Conservation (phyloP, 306 rosid genomes). For the Castanopsis chinensis region DNA sequence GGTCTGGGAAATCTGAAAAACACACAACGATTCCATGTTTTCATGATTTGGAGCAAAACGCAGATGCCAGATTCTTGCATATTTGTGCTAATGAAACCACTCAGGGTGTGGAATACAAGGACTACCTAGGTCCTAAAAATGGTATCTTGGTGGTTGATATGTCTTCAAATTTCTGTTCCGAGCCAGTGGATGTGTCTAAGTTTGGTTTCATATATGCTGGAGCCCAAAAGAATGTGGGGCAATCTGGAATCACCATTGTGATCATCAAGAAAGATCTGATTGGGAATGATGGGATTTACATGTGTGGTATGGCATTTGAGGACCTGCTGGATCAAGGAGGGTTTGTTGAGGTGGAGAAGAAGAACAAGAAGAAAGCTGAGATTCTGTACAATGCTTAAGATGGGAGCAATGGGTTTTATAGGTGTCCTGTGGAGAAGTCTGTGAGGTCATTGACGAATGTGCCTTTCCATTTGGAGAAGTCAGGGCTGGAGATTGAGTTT, state of each 20-base stretch:
- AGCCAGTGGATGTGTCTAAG: constrained; percentile 78
- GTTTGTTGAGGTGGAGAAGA: constrained; percentile 80
- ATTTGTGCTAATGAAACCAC: constrained; percentile 87
- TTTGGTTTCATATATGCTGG: constrained; percentile 81
- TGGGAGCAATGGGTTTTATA: constrained; percentile 69
- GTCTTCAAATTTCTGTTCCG: constrained; percentile 96
- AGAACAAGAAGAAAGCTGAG: constrained; percentile 74
- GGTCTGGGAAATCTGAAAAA: constrained; percentile 70
- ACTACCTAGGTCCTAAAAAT: constrained; percentile 57
- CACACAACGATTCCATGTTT: constrained; percentile 75
- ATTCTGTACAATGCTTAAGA: constrained; percentile 62
- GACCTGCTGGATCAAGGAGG: constrained; percentile 85
- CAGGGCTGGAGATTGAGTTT: constrained; percentile 81
- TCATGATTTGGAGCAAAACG: constrained; percentile 51
- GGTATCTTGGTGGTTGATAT: constrained; percentile 73
- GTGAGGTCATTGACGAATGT: constrained; percentile 95
- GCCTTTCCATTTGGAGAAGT: constrained; percentile 79
- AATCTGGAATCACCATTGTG: constrained; percentile 84
- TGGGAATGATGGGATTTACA: constrained; percentile 74
- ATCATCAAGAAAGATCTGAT: constrained; percentile 80
- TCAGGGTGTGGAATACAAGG: constrained; percentile 90
- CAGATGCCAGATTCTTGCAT: constrained; percentile 64
- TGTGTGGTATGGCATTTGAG: constrained; percentile 86
- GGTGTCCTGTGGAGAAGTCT: constrained; percentile 79
- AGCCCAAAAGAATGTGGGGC: constrained; percentile 89